These are phyloP conservation scores for Cladosporium sp. DNA, from an alignment of 2,329 filamentous ascomycete genomes.

Conservation along the genomic window DNA sequence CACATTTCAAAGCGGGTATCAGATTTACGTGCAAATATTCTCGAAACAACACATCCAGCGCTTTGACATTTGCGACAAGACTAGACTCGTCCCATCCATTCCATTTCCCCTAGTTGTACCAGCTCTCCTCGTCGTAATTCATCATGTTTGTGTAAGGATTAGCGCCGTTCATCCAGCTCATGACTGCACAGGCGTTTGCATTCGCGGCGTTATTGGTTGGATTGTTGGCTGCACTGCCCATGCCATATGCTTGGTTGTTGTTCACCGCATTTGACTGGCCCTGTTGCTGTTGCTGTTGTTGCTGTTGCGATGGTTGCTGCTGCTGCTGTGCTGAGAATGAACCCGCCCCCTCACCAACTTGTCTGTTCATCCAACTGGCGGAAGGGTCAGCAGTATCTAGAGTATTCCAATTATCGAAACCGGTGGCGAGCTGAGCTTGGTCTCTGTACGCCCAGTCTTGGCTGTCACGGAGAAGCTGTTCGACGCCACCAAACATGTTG, in stretches of 20 bases:
- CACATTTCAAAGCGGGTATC: no score
- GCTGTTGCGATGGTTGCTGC: background rate
- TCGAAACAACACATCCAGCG: no score
- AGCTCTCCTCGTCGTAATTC: constrained; percentile 38
- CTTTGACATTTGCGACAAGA: background rate
- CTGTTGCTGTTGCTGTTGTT: background rate
- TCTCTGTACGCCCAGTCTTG: constrained; percentile 61
- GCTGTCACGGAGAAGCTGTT: constrained; percentile 58
- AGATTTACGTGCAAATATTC: no score
- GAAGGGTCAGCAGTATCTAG: background rate
- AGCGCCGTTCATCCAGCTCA: constrained; percentile 25
- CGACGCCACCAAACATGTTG: constrained; percentile 56
- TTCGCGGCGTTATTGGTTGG: background rate
- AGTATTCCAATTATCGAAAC: constrained; percentile 58
- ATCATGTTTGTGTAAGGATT: constrained; percentile 27
- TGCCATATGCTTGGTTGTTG: background rate
- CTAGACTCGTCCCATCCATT: no score
- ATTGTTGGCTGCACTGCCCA: background rate
- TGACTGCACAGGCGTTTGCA: constrained; percentile 14
- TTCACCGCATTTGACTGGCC: background rate
- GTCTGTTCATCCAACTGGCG: background rate
- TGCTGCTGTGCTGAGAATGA: background rate
- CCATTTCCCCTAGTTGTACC: constrained; percentile 42
- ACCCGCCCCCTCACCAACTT: background rate
- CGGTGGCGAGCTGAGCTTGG: constrained; percentile 56